Percentiles rank a stretch among this genome's conserved stretches.
Conservation (phyloP, 176 grass and related monocot species). For the Oryza meridionalis region DNA sequence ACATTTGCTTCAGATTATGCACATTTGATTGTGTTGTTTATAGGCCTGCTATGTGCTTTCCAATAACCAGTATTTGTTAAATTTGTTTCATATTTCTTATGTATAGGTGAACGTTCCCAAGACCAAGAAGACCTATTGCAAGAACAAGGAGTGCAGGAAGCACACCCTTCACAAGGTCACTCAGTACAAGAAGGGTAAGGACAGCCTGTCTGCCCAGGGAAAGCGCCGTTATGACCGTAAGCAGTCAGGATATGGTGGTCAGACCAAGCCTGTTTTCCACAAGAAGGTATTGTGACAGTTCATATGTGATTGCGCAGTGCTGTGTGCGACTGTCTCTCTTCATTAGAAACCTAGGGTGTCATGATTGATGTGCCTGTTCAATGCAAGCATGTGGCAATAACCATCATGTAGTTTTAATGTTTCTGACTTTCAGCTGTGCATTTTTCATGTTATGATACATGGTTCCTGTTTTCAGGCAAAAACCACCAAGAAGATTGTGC, state of each 20-base stretch:
- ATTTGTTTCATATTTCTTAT: not conserved
- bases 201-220: constrained; percentile 87
- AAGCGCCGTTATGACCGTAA: constrained; percentile 95
- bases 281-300: constrained; percentile 64
- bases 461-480: constrained; percentile 61
- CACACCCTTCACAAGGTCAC: constrained; percentile 97
- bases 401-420: not conserved
- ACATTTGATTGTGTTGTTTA: not conserved
- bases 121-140: constrained; percentile 97
- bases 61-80: not conserved
- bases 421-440: not conserved
- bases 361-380: not conserved
- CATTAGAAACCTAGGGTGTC: not conserved
- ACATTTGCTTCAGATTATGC: not conserved
- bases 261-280: constrained; percentile 96
- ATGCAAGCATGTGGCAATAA: not conserved
- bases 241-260: constrained; percentile 94
- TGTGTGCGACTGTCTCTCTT: not conserved
- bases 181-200: constrained; percentile 97
- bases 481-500: constrained; percentile 95
- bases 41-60: not conserved
- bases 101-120: constrained; percentile 90
- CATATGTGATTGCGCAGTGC: not conserved
- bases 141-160: constrained; percentile 96
- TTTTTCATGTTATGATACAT: not conserved